These are phyloP conservation scores for Tetragonia tetragonoides DNA, from an alignment of 148 eudicot species.

Conservation along the genomic window DNA sequence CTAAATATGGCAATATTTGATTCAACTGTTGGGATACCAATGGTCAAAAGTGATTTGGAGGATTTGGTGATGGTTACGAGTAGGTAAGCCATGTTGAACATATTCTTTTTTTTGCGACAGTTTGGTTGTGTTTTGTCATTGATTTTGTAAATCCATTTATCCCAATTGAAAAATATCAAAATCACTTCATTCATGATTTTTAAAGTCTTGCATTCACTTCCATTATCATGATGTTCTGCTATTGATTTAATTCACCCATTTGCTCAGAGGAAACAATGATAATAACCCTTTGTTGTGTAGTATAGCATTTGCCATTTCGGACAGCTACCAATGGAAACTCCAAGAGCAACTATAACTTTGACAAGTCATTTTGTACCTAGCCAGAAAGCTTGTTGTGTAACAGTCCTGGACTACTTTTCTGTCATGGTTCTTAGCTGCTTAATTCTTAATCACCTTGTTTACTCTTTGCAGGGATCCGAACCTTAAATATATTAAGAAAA, in stretches of 20 bases:
- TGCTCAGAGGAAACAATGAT: no score
- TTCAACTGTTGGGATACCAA: slow-evolving; percentile 50
- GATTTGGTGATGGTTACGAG: slow-evolving; percentile 37
- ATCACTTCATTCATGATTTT: no score
- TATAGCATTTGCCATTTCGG: no score
- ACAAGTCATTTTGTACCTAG: not conserved
- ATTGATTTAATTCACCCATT: no score
- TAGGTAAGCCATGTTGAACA: not conserved
- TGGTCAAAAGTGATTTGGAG: slow-evolving; percentile 40
- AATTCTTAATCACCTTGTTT: not conserved
- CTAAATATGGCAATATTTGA: slow-evolving; percentile 14
- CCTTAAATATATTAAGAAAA: not conserved
- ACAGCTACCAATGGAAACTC: no score
- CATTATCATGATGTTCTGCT: no score
- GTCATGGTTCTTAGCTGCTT: not conserved
- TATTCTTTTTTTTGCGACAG: not conserved
- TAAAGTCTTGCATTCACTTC: no score
- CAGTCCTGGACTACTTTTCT: not conserved
- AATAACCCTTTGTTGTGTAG: no score
- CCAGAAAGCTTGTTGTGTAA: not conserved
- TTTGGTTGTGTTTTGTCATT: not conserved
- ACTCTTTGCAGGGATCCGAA: not conserved
- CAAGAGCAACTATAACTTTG: slow-evolving; percentile 6
- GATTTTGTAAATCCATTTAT: no score
- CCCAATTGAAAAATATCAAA: no score